These are phyloP conservation scores for Fusarium transvaalense DNA, from an alignment of 2,329 filamentous ascomycete species.

Conservation along the genomic window DNA sequence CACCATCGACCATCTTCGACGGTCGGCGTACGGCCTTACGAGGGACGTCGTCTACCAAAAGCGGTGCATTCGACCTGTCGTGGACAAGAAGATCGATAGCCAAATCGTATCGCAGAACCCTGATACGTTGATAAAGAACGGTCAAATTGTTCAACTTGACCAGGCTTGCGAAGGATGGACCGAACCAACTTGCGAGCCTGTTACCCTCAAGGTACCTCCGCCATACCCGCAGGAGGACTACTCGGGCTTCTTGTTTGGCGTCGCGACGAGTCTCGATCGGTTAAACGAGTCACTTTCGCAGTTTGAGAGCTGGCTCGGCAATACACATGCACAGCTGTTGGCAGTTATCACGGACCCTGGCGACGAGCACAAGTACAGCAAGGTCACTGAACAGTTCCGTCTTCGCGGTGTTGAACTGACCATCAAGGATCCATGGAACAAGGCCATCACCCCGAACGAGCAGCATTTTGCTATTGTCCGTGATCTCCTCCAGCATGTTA, in stretches of 20 bases:
- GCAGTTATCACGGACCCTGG: slow-evolving; percentile 63
- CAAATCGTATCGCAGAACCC: slow-evolving; percentile 55
- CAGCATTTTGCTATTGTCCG: slow-evolving; percentile 69
- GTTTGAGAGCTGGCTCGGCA: slow-evolving; percentile 68
- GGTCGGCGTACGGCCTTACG: slow-evolving; percentile 53
- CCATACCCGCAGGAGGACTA: slow-evolving; percentile 60
- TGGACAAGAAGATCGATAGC: slow-evolving; percentile 53
- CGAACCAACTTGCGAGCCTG: slow-evolving; percentile 54
- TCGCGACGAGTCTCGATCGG: slow-evolving; percentile 66
- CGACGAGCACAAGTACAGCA: slow-evolving; percentile 47
- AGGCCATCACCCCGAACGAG: slow-evolving; percentile 59
- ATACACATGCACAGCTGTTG: slow-evolving; percentile 64
- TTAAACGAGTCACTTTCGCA: slow-evolving; percentile 63
- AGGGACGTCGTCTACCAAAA: slow-evolving; percentile 59
- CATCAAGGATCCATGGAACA: slow-evolving; percentile 52
- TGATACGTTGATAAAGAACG: slow-evolving; percentile 53
- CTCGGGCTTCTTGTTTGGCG: slow-evolving; percentile 67
- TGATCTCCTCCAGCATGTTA: slow-evolving; percentile 60
- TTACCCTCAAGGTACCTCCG: slow-evolving; percentile 61
- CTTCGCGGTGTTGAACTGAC: slow-evolving; percentile 52
- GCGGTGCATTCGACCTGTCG: slow-evolving; percentile 58
- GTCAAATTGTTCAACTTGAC: slow-evolving; percentile 50
- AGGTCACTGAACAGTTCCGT: slow-evolving; percentile 47
- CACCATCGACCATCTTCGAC: slow-evolving; percentile 50
- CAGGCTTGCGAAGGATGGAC: slow-evolving; percentile 45